Evolutionary conservation across 163 green algal genomes (phyloP).

Genomic region (Prototheca stagnorum): DNA sequence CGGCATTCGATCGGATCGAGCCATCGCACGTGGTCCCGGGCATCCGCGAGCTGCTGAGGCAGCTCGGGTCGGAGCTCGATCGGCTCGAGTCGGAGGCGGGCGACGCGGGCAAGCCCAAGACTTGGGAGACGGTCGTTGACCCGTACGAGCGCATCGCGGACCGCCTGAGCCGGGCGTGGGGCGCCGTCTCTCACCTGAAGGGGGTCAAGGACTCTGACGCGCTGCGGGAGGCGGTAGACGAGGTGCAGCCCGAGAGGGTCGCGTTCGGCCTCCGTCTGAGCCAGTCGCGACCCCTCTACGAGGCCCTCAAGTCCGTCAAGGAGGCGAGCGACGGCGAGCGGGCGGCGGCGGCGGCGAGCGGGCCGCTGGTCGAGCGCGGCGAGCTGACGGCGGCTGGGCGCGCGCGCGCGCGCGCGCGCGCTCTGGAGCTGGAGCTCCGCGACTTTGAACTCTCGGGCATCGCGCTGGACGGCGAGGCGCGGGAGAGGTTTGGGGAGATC

Average conservation of each 20-base stretch:
- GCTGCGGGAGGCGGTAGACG: conserved; percentile 46
- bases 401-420: conserved; percentile 68
- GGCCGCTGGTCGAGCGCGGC: conserved; percentile 44
- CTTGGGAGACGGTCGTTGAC: conserved; percentile 48
- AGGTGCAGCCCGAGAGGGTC: conserved; percentile 79
- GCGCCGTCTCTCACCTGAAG: conserved; percentile 86
- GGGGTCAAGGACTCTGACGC: conserved; percentile 65
- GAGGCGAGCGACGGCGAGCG: conserved; percentile 4
- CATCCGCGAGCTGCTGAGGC: conserved; percentile 40
- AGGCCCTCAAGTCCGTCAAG: conserved; percentile 54
- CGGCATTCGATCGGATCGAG: conserved; percentile 63
- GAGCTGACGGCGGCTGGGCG: conserved; percentile 42
- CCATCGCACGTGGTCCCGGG: conserved; percentile 82
- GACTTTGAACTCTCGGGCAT: conserved; percentile 79
- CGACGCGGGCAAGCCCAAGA: conserved; percentile 38
- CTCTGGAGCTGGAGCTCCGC: conserved; percentile 75
- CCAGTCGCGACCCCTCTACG: conserved; percentile 62
- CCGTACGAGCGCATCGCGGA: conserved; percentile 77
- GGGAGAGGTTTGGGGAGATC: conserved; percentile 89
- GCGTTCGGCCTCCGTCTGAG: conserved; percentile 64
- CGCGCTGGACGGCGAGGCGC: conserved; percentile 57
- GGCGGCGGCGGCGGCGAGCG: no score
- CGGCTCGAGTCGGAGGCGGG: conserved; percentile 33
- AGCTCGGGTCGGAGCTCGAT: conserved; percentile 49
- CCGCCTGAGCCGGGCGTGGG: conserved; percentile 65